A percentile compares a stretch with the other conserved stretches of the same genome.
Conservation (phyloP, 305 asterid species). For the Solanum hybrid region DNA sequence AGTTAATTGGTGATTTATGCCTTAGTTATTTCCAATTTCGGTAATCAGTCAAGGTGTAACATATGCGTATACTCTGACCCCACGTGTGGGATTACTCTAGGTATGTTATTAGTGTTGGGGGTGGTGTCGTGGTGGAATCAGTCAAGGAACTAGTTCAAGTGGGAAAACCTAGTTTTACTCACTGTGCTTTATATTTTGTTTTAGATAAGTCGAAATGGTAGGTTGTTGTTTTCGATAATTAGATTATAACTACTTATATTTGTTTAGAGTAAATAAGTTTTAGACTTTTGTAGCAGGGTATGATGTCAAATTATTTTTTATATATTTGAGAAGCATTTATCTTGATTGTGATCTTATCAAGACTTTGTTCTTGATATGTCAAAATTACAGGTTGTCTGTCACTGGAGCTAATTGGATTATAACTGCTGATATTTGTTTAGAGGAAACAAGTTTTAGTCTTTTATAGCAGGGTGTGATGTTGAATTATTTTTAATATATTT, state of each 20-base stretch:
- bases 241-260: background rate
- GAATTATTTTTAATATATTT: background rate
- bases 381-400: too few relatives aligned
- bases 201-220: background rate
- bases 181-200: background rate
- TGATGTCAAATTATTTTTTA: background rate
- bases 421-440: background rate
- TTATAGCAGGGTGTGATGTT: background rate
- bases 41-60: too few relatives aligned
- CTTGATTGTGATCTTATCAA: too few relatives aligned
- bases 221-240: background rate
- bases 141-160: too few relatives aligned
- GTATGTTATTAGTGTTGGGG: too few relatives aligned
- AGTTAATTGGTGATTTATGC: too few relatives aligned
- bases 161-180: background rate
- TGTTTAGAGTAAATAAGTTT: background rate
- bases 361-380: too few relatives aligned
- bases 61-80: too few relatives aligned
- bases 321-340: background rate
- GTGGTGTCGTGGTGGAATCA: background rate
- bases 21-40: too few relatives aligned
- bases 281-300: background rate
- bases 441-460: background rate
- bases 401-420: too few relatives aligned
- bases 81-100: too few relatives aligned